A percentile compares a stretch with the other conserved stretches of the same genome.
These are phyloP conservation scores for Wickerhamiella kurtzmanii DNA, from an alignment of 805 yeast species.

Conservation along the genomic window DNA sequence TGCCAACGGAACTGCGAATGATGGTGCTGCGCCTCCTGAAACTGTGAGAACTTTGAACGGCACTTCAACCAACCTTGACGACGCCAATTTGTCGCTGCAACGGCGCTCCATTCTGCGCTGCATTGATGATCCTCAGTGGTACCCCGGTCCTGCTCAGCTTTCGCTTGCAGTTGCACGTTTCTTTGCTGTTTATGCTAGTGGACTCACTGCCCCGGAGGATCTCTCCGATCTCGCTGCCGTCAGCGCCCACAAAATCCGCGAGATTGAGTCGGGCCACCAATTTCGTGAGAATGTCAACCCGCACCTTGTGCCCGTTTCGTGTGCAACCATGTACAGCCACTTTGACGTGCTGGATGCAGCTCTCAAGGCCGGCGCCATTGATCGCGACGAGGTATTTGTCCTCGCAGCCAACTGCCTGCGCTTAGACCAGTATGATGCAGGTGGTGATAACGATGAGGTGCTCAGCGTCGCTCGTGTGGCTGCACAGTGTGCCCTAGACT, in stretches of 20 bases:
- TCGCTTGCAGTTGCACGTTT: conserved; percentile 4
- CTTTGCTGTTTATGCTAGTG: not conserved
- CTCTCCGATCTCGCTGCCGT: not conserved
- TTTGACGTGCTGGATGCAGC: not conserved
- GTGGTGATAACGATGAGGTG: not conserved
- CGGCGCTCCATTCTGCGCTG: not conserved
- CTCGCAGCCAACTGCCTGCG: not conserved
- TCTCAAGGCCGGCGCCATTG: not conserved
- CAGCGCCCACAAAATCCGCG: not conserved
- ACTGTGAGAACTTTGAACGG: too few relatives aligned
- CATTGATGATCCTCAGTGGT: conserved; percentile 3
- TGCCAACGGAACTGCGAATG: conserved; percentile 13
- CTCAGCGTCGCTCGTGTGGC: conserved; percentile 1
- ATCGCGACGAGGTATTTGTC: not conserved
- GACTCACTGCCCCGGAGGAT: not conserved
- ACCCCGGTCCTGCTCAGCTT: conserved; percentile 12
- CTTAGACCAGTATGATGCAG: not conserved
- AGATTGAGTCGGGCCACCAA: not conserved
- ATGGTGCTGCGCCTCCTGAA: too few relatives aligned
- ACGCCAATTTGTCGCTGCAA: not conserved
- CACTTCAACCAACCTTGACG: conserved; percentile 2
- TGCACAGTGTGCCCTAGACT: not conserved
- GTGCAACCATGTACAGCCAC: not conserved
- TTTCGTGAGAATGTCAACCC: not conserved
- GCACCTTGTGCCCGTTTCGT: not conserved